These are phyloP conservation scores for Gossypioides kirkii DNA, from an alignment of 345 rosid species.

Conservation along the genomic window DNA sequence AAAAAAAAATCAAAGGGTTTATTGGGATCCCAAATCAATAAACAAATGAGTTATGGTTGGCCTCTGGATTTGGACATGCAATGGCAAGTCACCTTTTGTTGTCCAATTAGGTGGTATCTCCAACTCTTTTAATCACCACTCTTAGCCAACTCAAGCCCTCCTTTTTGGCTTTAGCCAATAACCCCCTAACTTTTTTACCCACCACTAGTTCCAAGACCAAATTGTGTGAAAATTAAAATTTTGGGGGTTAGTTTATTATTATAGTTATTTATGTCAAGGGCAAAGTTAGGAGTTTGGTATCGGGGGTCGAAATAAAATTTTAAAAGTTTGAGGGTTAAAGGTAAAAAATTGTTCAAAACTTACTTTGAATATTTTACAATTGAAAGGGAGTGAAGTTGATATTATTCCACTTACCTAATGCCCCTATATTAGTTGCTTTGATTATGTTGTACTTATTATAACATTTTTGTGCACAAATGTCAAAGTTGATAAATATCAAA, in stretches of 20 bases:
- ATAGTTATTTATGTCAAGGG: neutral
- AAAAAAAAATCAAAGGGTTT: neutral
- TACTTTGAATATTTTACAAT: too few species aligned
- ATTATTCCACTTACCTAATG: too few species aligned
- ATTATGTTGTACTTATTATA: too few species aligned
- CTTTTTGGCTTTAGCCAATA: neutral
- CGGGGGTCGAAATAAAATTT: too few species aligned
- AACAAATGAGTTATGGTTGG: conserved; percentile 29
- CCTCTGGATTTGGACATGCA: conserved; percentile 43
- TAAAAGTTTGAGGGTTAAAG: too few species aligned
- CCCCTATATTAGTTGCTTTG: too few species aligned
- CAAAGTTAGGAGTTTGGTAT: too few species aligned
- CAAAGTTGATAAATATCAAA: too few species aligned
- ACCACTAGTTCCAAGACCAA: conserved; percentile 46
- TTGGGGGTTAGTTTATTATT: neutral
- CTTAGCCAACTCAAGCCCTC: conserved; percentile 23
- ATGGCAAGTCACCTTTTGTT: conserved; percentile 27
- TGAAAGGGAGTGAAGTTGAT: too few species aligned
- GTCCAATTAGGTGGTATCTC: conserved; percentile 45
- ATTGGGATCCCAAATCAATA: conserved; percentile 21
- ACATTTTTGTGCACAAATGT: too few species aligned
- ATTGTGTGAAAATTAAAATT: conserved; percentile 14
- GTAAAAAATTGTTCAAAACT: too few species aligned
- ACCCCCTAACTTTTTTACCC: conserved; percentile 1
- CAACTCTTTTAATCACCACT: conserved; percentile 7